Conservation (phyloP, 2,329 filamentous ascomycete species). For the Aspergillus melleus region DNA sequence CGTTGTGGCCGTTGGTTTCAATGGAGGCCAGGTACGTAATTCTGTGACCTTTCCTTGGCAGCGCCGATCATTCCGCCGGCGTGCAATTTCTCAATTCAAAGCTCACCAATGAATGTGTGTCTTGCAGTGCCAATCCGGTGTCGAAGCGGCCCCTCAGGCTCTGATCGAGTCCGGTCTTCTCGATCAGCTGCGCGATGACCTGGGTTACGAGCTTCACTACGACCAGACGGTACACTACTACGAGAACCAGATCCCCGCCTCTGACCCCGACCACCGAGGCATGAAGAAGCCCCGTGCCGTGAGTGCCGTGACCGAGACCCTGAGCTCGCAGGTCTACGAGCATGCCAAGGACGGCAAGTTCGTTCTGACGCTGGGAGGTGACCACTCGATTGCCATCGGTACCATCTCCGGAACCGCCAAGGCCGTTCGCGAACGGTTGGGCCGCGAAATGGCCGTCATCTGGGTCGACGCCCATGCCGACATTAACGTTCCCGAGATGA, state of each 20-base stretch:
- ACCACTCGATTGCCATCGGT: slow-evolving; percentile 95
- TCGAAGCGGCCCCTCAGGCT: slow-evolving; percentile 85
- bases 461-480: slow-evolving; percentile 99
- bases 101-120: not conserved
- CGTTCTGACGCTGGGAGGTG: slow-evolving; percentile 89
- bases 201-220: slow-evolving; percentile 84
- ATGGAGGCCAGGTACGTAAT: slow-evolving; percentile 79
- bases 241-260: slow-evolving; percentile 66
- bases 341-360: slow-evolving; percentile 81
- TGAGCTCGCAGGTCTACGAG: slow-evolving; percentile 81
- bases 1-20: slow-evolving; percentile 93
- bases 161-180: slow-evolving; percentile 88
- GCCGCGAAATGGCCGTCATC: slow-evolving; percentile 85
- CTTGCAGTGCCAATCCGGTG: slow-evolving; percentile 77
- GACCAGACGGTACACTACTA: slow-evolving; percentile 82
- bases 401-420: slow-evolving; percentile 84
- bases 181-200: slow-evolving; percentile 76
- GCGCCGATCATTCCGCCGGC: slow-evolving; percentile 12
- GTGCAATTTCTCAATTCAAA: not conserved
- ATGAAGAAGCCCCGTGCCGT: slow-evolving; percentile 95
- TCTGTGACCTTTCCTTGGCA: slow-evolving; percentile 7
- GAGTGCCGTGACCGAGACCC: slow-evolving; percentile 76
- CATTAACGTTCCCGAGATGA: slow-evolving; percentile 94
- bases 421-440: slow-evolving; percentile 79
- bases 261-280: slow-evolving; percentile 76